These are phyloP conservation scores for Xylaria digitata DNA, from an alignment of 2,329 filamentous ascomycete species.

Conservation along the genomic window DNA sequence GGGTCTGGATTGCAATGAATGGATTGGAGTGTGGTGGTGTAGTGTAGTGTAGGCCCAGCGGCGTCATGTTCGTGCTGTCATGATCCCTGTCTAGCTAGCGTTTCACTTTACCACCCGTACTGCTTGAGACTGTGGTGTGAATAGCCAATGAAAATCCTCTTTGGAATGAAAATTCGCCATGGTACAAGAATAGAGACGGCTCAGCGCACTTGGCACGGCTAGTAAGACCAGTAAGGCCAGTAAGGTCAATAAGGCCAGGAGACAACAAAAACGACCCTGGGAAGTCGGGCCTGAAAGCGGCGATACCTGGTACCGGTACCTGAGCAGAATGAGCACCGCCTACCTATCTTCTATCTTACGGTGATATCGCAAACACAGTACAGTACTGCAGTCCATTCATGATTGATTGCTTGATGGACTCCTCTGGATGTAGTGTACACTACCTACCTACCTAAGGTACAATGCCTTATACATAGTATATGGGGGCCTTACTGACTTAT, in stretches of 20 bases:
- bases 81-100: constrained; percentile 28
- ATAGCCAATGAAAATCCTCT: constrained; percentile 29
- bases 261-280: constrained; percentile 28
- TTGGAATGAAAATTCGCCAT: constrained; percentile 25
- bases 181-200: constrained; percentile 37
- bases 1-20: neutral
- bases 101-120: constrained; percentile 40
- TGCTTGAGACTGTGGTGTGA: constrained; percentile 34
- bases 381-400: neutral
- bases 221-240: neutral
- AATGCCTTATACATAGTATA: neutral
- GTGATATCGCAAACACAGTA: neutral
- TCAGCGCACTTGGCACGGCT: constrained; percentile 27
- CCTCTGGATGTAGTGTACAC: neutral
- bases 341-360: neutral
- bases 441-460: too few relatives aligned
- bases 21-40: too few relatives aligned
- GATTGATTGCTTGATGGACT: neutral
- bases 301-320: constrained; percentile 8
- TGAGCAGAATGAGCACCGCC: neutral
- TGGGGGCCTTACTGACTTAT: neutral
- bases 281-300: constrained; percentile 31
- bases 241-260: too few relatives aligned
- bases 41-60: constrained; percentile 7
- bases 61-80: constrained; percentile 17